Evolutionary conservation across 2,329 filamentous ascomycete species (phyloP), one percentile per base, ranked within the genome.

Genomic region (Penicillium sp.): DNA sequence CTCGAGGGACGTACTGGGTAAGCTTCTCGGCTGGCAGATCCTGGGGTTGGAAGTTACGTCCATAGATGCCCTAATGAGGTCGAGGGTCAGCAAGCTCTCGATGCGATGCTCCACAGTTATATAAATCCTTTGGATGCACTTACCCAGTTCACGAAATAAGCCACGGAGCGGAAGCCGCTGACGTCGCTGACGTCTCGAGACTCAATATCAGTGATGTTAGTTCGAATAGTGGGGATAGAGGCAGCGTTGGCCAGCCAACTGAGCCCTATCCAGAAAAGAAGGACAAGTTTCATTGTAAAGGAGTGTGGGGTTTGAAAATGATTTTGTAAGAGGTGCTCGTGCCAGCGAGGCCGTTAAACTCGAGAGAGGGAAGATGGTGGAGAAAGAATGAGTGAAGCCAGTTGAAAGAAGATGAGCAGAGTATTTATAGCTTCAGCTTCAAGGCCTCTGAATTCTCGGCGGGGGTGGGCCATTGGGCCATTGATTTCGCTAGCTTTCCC

Each of bases 11-110:
- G 4, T 40, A 40, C 38, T 97, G 93, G 0, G 92, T 97, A 40
- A 97, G 83, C 52, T 90, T 88, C 51, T 92, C 84, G 3, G 82
- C 86, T 0, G 90, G 90, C 5, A 97, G 82, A 69, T 96, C 86
- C 68, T 95, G 89, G 0, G 92, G 92, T n/a, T 86, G 83, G 70
- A 94, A 89, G 66, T 93, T 88, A 52, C 92, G 86, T 38, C 80
- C 91, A 73, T 97, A 97, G 63, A 96, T 93, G 60, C 90, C 90
- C 91, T 81, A 34, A 43, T 45, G 24, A 43, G 5, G 42, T 50
- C 24, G 3, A 31, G 40, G 4, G 22, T 39, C 43, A 49, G 46
- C 14, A 2, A 27, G 24, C 4, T 29, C 13, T 31, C 31, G n/a
- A 11, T 40, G 2, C 18, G 16, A 43, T 39, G 22, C 27, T 4